Evolutionary conservation across 192 early-diverging fungal species (phyloP), one percentile per base, ranked within the genome.

Genomic region (Gigaspora rosea): DNA sequence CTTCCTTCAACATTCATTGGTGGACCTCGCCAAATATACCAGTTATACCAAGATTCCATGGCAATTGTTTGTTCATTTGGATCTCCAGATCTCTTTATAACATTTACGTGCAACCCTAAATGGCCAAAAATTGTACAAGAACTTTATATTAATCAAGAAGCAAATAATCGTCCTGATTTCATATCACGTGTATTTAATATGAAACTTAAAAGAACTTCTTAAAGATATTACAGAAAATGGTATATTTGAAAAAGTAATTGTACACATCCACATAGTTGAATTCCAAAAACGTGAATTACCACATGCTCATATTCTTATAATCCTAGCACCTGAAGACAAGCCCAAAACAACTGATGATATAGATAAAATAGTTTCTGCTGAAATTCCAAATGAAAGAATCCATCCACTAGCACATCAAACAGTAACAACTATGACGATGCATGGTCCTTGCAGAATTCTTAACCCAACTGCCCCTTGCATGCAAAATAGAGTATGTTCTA

Each of bases 1-100:
- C 13, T 51, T 8, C 50, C 8, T 7, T 75, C 71, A 5, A 54
- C 69, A 1, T 83, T 83, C 52, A 51, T 35, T 22, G 78, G 79
- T 27, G 75, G 79, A 1, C 79, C 72, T 1, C 56, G 78, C 1
- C 18, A 78, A 27, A 80, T 80, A 75, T 15, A 15, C 0, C 56
- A 75, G 13, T 51, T 78, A 0, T 79, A 79, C 8, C 78, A 78
- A 22, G 77, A 80, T 74, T 59, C 77, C 0, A 72, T 80, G 72
- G 22, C 72, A 9, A 83, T 80, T 63, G 77, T 78, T 3, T 27
- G 77, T 8, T 36, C 33, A 11, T 66, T 66, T 66, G 79, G 81
- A 0, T 81, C 80, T 58, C 84, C 81, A 0, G 78, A 83, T 71
- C 51, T 83, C 4, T 85, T 85, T 63, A 74, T 81, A n/a, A 85